Conservation (phyloP, 345 rosid species). For the Hypericum androsaemum region DNA sequence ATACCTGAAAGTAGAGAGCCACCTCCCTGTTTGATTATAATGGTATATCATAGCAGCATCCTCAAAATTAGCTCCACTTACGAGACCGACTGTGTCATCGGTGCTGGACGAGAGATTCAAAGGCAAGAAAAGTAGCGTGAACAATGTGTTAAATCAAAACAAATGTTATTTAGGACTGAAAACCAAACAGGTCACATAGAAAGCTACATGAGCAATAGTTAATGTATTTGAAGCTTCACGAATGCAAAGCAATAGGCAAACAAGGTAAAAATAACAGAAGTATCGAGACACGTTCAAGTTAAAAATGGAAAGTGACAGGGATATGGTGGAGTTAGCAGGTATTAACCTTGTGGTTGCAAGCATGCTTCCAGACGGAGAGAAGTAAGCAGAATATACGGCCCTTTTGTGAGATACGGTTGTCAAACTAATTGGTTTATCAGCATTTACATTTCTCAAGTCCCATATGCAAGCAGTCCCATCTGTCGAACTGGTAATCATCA, state of each 20-base stretch:
- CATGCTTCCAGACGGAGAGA: constrained; percentile 70
- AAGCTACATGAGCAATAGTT: too few species aligned
- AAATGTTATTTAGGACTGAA: too few species aligned
- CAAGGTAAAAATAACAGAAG: too few species aligned
- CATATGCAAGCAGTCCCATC: constrained; percentile 75
- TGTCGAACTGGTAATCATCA: constrained; percentile 73
- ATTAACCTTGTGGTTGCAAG: constrained; percentile 76
- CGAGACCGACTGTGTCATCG: constrained; percentile 48
- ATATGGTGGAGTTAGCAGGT: too few species aligned
- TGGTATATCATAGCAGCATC: constrained; percentile 39
- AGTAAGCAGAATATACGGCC: constrained; percentile 74
- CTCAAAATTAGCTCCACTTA: constrained; percentile 44
- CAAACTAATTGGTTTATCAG: constrained; percentile 29
- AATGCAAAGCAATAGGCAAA: too few species aligned
- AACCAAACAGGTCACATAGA: too few species aligned
- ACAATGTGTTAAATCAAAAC: too few species aligned
- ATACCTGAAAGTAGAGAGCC: constrained; percentile 68
- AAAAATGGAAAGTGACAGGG: too few species aligned
- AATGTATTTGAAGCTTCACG: too few species aligned
- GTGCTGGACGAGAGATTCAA: constrained; percentile 18
- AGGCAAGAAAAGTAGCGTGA: neutral
- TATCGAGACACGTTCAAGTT: too few species aligned
- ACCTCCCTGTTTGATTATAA: constrained; percentile 49
- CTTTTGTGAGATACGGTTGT: constrained; percentile 33
- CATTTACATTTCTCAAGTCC: constrained; percentile 60